Percentiles rank a stretch among this genome's conserved stretches.
Evolutionary conservation across 306 rosid species (phyloP).

Genomic region (Medicago ruthenica): DNA sequence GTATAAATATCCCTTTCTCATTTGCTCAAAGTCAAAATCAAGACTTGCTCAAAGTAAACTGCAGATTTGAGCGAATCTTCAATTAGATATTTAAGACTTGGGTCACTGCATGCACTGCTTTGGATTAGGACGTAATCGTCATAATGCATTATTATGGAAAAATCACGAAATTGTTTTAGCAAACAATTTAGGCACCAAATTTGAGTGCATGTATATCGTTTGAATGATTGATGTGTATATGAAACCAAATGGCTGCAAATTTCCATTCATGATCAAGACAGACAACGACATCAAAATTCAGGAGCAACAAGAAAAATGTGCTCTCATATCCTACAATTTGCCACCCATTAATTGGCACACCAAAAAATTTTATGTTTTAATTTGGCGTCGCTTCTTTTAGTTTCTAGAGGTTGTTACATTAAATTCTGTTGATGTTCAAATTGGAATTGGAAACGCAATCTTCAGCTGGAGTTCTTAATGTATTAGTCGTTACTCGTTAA

Average conservation of each 20-base stretch:
- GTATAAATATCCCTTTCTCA: neutral
- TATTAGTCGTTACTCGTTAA: too few relatives aligned
- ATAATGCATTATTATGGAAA: neutral
- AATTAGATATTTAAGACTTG: neutral
- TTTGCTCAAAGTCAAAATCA: neutral
- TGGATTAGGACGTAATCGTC: neutral
- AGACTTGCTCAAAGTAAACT: neutral
- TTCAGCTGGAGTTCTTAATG: too few relatives aligned
- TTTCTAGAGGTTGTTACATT: too few relatives aligned
- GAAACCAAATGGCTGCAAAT: slow-evolving; percentile 14
- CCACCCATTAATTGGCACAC: too few relatives aligned
- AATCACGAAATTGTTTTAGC: neutral
- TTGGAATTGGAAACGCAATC: too few relatives aligned
- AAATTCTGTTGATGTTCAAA: too few relatives aligned
- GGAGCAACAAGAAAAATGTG: too few relatives aligned
- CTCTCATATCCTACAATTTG: too few relatives aligned
- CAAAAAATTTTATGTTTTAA: too few relatives aligned
- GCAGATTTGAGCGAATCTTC: neutral
- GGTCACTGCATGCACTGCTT: neutral
- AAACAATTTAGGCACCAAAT: too few relatives aligned
- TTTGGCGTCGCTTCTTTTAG: too few relatives aligned
- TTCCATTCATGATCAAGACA: neutral
- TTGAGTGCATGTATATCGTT: neutral
- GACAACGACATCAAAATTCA: too few relatives aligned
- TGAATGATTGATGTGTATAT: slow-evolving; percentile 35